phyloP scores from a whole-genome alignment of 2,329 filamentous ascomycete species.

The Neonectria neomacrospora region DNA sequence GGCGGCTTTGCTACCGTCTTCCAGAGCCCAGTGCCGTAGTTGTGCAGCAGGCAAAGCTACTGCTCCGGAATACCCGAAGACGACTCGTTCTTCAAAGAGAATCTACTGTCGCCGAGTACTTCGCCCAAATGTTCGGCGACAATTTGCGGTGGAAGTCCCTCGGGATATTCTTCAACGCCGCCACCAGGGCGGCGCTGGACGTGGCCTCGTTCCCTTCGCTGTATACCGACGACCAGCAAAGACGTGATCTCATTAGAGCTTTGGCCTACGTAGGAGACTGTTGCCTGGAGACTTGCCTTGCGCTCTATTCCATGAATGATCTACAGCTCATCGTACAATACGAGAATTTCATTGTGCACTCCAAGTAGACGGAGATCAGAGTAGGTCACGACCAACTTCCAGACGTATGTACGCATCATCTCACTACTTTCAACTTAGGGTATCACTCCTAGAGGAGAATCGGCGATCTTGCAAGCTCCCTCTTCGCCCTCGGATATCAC shows the following conservation, averaged over 20 bases:
- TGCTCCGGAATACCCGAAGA: constrained; percentile 10
- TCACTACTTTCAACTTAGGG: constrained; percentile 16
- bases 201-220: constrained; percentile 6
- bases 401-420: neutral
- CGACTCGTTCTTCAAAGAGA: neutral
- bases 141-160: constrained; percentile 21
- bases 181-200: constrained; percentile 11
- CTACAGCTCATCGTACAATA: constrained; percentile 57
- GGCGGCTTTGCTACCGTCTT: neutral
- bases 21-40: neutral
- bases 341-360: constrained; percentile 57
- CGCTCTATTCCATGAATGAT: constrained; percentile 52
- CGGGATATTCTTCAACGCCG: constrained; percentile 21
- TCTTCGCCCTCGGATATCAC: constrained; percentile 60
- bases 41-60: constrained; percentile 6
- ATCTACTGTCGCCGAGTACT: constrained; percentile 1
- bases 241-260: constrained; percentile 9
- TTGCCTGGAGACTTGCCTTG: constrained; percentile 24
- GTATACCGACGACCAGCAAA: constrained; percentile 9
- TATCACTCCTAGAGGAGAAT: constrained; percentile 58
- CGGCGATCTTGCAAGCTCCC: constrained; percentile 56
- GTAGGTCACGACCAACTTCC: constrained; percentile 31
- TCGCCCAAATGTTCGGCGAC: constrained; percentile 14
- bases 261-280: constrained; percentile 20
- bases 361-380: constrained; percentile 55